Evolutionary conservation across 2,329 filamentous ascomycete species (phyloP).

Genomic region (Dothiorella sarmentorum): DNA sequence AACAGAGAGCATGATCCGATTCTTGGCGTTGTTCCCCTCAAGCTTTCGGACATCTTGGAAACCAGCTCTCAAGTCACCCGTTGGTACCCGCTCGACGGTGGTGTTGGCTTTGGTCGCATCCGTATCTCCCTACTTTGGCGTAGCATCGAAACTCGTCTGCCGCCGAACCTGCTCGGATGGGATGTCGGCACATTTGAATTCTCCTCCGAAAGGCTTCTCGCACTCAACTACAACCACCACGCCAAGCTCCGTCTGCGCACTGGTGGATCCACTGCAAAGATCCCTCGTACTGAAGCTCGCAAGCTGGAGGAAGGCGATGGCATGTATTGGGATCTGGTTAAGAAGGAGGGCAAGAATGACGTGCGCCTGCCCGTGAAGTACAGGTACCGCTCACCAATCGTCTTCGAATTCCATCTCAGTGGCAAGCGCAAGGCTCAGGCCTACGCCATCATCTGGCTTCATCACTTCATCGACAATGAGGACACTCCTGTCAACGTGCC

Average conservation of each 20-base stretch:
- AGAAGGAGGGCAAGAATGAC: conserved; percentile 48
- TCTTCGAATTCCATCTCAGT: conserved; percentile 76
- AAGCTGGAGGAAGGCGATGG: conserved; percentile 58
- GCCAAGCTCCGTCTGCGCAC: conserved; percentile 75
- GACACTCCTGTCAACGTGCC: conserved; percentile 78
- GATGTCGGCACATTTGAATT: conserved; percentile 95
- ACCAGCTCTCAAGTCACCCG: conserved; percentile 81
- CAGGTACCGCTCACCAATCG: conserved; percentile 83
- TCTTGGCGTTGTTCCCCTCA: conserved; percentile 84
- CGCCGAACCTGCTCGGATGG: conserved; percentile 85
- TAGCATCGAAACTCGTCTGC: conserved; percentile 79
- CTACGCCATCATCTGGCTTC: conserved; percentile 81
- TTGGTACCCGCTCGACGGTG: conserved; percentile 96
- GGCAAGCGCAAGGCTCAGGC: conserved; percentile 68
- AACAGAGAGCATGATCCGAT: conserved; percentile 94
- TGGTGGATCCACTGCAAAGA: conserved; percentile 72
- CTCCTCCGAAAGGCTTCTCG: conserved; percentile 64
- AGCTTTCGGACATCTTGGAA: conserved; percentile 81
- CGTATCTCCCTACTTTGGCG: conserved; percentile 88
- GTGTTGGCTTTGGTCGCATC: conserved; percentile 82
- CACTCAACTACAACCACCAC: conserved; percentile 58
- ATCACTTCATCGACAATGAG: conserved; percentile 78
- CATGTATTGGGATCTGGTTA: conserved; percentile 57
- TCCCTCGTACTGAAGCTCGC: conserved; percentile 62
- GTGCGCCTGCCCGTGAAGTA: conserved; percentile 83